Evolutionary conservation across 2,329 filamentous ascomycete genomes (phyloP), one percentile per base, ranked within the genome.

Genomic region (Trichophaea hybrida): DNA sequence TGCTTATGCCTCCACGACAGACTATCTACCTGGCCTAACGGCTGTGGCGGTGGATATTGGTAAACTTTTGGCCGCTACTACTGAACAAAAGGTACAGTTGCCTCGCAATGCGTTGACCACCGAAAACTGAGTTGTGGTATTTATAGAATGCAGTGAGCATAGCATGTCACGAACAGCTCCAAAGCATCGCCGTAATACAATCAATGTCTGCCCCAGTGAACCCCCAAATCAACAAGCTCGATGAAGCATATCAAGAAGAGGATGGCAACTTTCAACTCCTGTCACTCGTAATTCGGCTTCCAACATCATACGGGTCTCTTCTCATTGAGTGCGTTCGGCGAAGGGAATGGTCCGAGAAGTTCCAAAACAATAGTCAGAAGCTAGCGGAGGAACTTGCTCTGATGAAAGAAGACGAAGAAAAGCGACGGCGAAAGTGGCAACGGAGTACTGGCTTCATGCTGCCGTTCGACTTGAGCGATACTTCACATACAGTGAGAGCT

Each of bases 311-410:
- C 70, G 90, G 90, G 0, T 90, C 89, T 1, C 86, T 95, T 60
- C 75, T 94, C 17, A 80, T 88, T 2, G 93, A 98, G 72, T 85
- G 88, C 13, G 81, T 96, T 44, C 81, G 87, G 59, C 83, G 93
- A 24, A 83, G 83, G 37, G 90, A 96, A 73, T 98, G 93, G 90
- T 82, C 81, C 10, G 88, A 94, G 56, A 95, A 94, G 72, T 85
- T 97, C 71, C 88, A 85, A 70, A 79, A 81, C 1, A 93, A 97
- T 68, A 93, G 91, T 0, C 83, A 86, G 1, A 88, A 85, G 0
- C 75, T 98, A 32, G 88, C 89, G 32, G 94, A 97, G 70, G 91
- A 97, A 70, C 88, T 97, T 79, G 88, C 89, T 1, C 76, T 87
- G 0, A 91, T 94, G 64, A 88, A 93, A 69, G 90, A 96, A 62